Evolutionary conservation across 176 grass and related monocot species (phyloP).

Genomic region (Thinopyrum elongatum): DNA sequence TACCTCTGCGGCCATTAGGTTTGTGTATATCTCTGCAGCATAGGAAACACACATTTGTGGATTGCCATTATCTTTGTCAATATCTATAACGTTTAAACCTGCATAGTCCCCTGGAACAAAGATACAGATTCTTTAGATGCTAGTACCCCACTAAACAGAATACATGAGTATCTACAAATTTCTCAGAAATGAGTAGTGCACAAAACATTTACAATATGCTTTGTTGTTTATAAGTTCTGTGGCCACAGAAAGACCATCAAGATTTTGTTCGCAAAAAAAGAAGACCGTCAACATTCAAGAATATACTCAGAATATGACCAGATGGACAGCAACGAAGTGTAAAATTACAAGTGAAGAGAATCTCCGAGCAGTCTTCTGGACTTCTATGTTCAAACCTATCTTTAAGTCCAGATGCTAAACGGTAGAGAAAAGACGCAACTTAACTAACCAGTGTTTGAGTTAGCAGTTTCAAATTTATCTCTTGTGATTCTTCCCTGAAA

Average conservation of each 20-base stretch:
- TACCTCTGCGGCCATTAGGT: conserved; percentile 69
- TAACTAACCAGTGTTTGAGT: conserved; percentile 50
- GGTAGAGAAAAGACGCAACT: neutral
- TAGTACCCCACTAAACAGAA: neutral
- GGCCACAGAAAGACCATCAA: conserved; percentile 17
- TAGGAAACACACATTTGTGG: conserved; percentile 67
- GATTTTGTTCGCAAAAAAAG: neutral
- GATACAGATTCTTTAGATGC: conserved; percentile 15
- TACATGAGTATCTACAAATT: neutral
- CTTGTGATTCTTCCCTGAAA: conserved; percentile 21
- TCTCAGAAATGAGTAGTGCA: neutral
- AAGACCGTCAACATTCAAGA: too few relatives aligned
- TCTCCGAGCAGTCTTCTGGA: neutral
- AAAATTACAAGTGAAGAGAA: conserved; percentile 13
- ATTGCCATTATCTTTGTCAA: conserved; percentile 63
- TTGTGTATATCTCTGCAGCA: conserved; percentile 55
- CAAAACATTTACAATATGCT: conserved; percentile 1
- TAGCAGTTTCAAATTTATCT: conserved; percentile 3
- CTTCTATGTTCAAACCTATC: neutral
- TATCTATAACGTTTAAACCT: conserved; percentile 42
- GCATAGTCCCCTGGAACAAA: conserved; percentile 40
- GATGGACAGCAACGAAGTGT: neutral
- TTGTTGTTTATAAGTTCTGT: neutral
- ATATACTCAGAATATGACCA: conserved; percentile 2
- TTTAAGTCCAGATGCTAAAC: conserved; percentile 1